These are phyloP conservation scores for Ilex paraguariensis DNA, from an alignment of 305 asterid genomes.

Conservation along the genomic window DNA sequence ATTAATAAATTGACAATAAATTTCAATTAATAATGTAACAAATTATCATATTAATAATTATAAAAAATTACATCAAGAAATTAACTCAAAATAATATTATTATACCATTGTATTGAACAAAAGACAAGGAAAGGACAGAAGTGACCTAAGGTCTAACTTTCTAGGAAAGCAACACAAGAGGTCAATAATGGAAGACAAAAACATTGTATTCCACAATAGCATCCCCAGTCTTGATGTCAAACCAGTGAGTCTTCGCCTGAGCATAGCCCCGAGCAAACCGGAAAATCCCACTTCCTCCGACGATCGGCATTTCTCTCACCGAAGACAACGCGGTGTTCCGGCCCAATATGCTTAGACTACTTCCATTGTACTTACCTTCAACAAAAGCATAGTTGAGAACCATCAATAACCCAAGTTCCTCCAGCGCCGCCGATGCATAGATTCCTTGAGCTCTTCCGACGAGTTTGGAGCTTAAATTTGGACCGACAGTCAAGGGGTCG, in stretches of 20 bases:
- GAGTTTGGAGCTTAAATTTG: constrained; percentile 16
- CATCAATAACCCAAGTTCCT: constrained; percentile 18
- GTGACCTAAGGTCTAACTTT: too few relatives aligned
- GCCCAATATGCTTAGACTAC: constrained; percentile 26
- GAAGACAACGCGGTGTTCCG: constrained; percentile 3
- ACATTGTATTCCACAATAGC: constrained; percentile 31
- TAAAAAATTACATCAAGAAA: not conserved
- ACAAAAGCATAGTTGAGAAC: constrained; percentile 21
- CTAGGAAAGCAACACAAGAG: not conserved
- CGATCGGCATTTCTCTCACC: constrained; percentile 28
- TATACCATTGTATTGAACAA: too few relatives aligned
- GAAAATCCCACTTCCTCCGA: constrained; percentile 33
- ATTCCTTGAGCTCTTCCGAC: constrained; percentile 37
- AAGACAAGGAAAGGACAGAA: too few relatives aligned
- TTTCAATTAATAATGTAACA: too few relatives aligned
- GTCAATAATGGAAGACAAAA: constrained; percentile 28
- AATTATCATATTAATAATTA: too few relatives aligned
- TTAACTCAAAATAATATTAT: not conserved
- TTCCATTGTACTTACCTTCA: constrained; percentile 31
- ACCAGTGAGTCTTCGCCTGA: constrained; percentile 22
- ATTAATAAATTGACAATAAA: too few relatives aligned
- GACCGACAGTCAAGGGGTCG: constrained; percentile 22
- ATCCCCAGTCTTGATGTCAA: constrained; percentile 18
- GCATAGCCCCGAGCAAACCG: constrained; percentile 29
- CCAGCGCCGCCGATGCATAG: constrained; percentile 20